A percentile compares a stretch with the other conserved stretches of the same genome.
Conservation (phyloP, 1,139 yeast species). For the Pichia sp. region DNA sequence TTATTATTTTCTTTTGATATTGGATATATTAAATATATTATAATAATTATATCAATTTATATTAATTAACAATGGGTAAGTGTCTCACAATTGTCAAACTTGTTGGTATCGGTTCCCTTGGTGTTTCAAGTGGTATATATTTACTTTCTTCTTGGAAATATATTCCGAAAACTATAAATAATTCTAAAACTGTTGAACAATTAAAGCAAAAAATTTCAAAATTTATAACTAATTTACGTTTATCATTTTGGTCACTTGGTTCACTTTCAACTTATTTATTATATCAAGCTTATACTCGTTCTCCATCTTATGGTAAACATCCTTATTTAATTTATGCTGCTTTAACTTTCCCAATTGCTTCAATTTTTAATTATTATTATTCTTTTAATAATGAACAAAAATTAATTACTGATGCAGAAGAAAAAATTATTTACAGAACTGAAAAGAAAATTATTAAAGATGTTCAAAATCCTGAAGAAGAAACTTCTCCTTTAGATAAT, state of each 20-base stretch:
- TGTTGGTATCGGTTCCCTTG: constrained; percentile 48
- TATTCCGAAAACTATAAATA: constrained; percentile 31
- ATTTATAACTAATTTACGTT: constrained; percentile 29
- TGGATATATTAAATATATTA: too few relatives aligned
- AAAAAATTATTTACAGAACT: constrained; percentile 17
- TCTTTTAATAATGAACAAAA: constrained; percentile 22
- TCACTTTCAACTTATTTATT: constrained; percentile 37
- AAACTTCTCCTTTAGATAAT: constrained; percentile 40
- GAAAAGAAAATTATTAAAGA: constrained; percentile 21
- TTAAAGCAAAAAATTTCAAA: constrained; percentile 21
- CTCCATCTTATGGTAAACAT: constrained; percentile 43
- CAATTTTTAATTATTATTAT: constrained; percentile 28
- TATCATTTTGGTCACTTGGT: constrained; percentile 33
- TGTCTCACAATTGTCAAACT: constrained; percentile 47
- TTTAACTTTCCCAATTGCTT: constrained; percentile 40
- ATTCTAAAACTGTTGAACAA: constrained; percentile 1
- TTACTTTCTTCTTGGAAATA: constrained; percentile 33
- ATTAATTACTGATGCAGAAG: constrained; percentile 18
- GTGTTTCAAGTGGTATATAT: constrained; percentile 41
- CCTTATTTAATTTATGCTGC: constrained; percentile 54
- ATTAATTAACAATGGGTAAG: constrained; percentile 25
- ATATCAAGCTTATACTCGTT: constrained; percentile 36
- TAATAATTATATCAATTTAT: too few relatives aligned
- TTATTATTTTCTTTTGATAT: too few relatives aligned
- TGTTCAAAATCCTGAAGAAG: constrained; percentile 22